Evolutionary conservation across 108 stramenopile species (phyloP).

Genomic region (Schizochytrium sp.): DNA sequence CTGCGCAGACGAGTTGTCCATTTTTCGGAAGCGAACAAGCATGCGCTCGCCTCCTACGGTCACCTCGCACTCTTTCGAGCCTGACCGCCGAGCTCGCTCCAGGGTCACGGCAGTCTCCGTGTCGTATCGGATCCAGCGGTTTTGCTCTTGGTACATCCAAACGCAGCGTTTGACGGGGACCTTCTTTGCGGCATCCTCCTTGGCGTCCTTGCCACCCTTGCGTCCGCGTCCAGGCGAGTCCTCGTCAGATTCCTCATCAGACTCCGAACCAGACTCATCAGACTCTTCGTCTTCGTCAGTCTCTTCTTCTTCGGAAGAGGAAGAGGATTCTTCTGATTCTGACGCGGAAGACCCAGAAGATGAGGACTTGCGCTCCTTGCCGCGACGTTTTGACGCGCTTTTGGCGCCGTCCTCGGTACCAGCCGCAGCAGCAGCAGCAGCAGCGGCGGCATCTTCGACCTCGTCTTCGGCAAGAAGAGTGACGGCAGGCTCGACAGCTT

Average conservation of each 20-base stretch:
- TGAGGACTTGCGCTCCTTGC: too few relatives aligned
- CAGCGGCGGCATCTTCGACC: not conserved
- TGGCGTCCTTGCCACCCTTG: not conserved
- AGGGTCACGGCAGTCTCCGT: not conserved
- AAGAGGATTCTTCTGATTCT: not conserved
- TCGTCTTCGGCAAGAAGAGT: not conserved
- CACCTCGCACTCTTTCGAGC: constrained; percentile 9
- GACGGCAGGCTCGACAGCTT: not conserved
- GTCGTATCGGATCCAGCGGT: not conserved
- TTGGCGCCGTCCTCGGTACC: too few relatives aligned
- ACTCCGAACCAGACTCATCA: not conserved
- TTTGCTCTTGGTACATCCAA: not conserved
- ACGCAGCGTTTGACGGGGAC: not conserved
- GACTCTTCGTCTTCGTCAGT: not conserved
- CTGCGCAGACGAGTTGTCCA: not conserved
- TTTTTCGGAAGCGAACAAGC: not conserved
- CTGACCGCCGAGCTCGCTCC: not conserved
- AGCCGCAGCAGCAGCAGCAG: too few relatives aligned
- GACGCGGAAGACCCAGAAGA: too few relatives aligned
- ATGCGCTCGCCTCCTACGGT: not conserved
- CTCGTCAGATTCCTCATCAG: not conserved
- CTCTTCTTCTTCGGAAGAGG: not conserved
- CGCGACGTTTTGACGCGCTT: too few relatives aligned
- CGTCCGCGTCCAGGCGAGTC: not conserved
- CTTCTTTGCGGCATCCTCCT: not conserved